Percentiles rank a stretch among this genome's conserved stretches.
phyloP scores from a whole-genome alignment of 768 basidiomycete species.

The Trametes maxima region DNA sequence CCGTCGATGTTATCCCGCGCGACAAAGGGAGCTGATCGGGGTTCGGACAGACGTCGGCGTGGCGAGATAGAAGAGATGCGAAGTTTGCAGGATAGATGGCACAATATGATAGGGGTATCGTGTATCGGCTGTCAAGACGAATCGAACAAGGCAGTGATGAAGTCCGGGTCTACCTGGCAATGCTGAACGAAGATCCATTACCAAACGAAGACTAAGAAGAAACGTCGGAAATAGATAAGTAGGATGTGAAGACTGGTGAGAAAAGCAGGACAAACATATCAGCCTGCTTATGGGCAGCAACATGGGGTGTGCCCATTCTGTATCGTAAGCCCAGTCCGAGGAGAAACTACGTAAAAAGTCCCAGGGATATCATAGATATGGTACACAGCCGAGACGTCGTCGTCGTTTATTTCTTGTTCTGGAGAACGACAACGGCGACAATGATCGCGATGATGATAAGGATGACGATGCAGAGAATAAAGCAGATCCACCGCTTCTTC shows the following conservation, averaged over 20 bases:
- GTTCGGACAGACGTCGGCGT: slow-evolving; percentile 3
- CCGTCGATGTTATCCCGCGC: slow-evolving; percentile 1
- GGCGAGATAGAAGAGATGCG: background rate
- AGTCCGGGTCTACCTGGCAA: background rate
- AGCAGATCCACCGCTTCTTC: slow-evolving; percentile 98
- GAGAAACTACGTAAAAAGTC: slow-evolving; percentile 15
- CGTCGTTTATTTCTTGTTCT: slow-evolving; percentile 41
- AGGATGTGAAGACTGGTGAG: slow-evolving; percentile 4
- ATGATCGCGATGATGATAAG: slow-evolving; percentile 69
- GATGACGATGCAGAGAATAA: slow-evolving; percentile 66
- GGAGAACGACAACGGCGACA: slow-evolving; percentile 57
- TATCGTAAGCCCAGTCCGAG: slow-evolving; percentile 8
- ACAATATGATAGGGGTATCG: slow-evolving; percentile 10
- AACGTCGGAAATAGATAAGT: slow-evolving; percentile 18
- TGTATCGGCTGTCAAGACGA: background rate
- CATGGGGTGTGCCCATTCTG: slow-evolving; percentile 9
- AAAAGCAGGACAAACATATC: background rate
- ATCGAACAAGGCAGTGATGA: background rate
- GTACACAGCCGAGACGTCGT: slow-evolving; percentile 1
- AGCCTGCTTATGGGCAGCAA: background rate
- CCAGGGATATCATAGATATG: slow-evolving; percentile 17
- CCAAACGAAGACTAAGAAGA: slow-evolving; percentile 1
- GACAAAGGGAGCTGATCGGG: background rate
- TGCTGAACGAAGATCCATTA: slow-evolving; percentile 15
- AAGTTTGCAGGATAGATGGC: background rate